phyloP scores from a whole-genome alignment of 192 early-diverging fungal species.

The Coemansia sp. region DNA sequence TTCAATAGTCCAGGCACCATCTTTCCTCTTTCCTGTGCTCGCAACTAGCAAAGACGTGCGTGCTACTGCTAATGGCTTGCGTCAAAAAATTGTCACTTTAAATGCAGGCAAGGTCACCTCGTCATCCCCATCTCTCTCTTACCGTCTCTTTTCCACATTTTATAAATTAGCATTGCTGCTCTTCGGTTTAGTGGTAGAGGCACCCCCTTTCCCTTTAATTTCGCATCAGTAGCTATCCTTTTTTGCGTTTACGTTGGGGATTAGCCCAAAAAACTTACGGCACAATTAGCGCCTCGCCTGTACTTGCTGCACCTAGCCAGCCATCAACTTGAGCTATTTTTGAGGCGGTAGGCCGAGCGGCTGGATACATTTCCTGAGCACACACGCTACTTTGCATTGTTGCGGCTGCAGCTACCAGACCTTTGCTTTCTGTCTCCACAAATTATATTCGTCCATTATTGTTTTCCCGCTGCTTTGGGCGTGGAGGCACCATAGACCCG shows the following conservation, averaged over 20 bases:
- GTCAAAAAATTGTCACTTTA: not conserved
- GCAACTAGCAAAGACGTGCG: not conserved
- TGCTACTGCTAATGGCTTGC: not conserved
- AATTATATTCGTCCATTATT: not conserved
- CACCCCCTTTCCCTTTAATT: not conserved
- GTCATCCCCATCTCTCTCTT: not conserved
- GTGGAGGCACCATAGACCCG: not conserved
- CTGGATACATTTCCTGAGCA: not conserved
- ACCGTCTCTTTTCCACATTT: not conserved
- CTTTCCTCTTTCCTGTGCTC: not conserved
- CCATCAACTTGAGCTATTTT: not conserved
- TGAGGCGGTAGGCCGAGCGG: not conserved
- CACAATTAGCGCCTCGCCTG: constrained; percentile 6
- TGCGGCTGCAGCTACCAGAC: not conserved
- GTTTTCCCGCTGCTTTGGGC: not conserved
- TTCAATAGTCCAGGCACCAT: not conserved
- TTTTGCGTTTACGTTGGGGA: not conserved
- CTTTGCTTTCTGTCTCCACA: not conserved
- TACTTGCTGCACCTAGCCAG: not conserved
- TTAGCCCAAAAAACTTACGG: not conserved
- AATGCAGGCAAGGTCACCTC: not conserved
- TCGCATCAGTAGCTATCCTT: not conserved
- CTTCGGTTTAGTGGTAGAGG: not conserved
- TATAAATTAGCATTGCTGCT: not conserved
- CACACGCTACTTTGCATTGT: not conserved